These are phyloP conservation scores for Emergomyces africanus DNA, from an alignment of 2,329 filamentous ascomycete genomes.

Conservation along the genomic window DNA sequence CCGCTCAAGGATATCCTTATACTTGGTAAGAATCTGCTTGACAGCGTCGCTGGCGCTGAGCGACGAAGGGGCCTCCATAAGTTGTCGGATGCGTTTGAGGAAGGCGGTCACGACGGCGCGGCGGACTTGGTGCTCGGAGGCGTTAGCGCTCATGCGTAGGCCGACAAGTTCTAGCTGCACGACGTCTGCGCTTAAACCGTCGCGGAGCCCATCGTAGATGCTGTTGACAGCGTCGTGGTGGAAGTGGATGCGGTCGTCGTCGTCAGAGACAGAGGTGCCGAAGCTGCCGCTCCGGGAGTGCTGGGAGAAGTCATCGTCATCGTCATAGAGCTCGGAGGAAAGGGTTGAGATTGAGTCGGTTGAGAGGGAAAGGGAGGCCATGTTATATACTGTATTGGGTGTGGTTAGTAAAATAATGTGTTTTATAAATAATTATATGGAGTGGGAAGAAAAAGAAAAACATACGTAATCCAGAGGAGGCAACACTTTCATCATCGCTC, in stretches of 20 bases:
- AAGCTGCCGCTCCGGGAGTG: slow-evolving; percentile 58
- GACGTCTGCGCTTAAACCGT: slow-evolving; percentile 60
- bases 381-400: slow-evolving; percentile 35
- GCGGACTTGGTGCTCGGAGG: slow-evolving; percentile 77
- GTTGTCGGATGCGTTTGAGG: slow-evolving; percentile 63
- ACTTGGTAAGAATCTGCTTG: slow-evolving; percentile 48
- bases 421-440: background rate
- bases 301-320: slow-evolving; percentile 25
- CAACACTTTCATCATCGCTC: slow-evolving; percentile 52
- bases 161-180: slow-evolving; percentile 91
- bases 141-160: slow-evolving; percentile 80
- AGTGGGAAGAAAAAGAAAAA: background rate
- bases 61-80: slow-evolving; percentile 41
- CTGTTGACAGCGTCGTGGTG: slow-evolving; percentile 77
- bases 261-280: slow-evolving; percentile 57
- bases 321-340: slow-evolving; percentile 41
- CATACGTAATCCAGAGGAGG: slow-evolving; percentile 16
- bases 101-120: slow-evolving; percentile 77
- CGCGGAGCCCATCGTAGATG: slow-evolving; percentile 71
- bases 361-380: slow-evolving; percentile 34
- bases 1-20: slow-evolving; percentile 48
- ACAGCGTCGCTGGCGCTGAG: slow-evolving; percentile 54
- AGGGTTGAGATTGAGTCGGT: slow-evolving; percentile 51
- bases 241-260: slow-evolving; percentile 69
- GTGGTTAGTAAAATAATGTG: slow-evolving; percentile 7